Conservation (phyloP, 2,329 filamentous ascomycete genomes). For the Talaromyces verruculosus region DNA sequence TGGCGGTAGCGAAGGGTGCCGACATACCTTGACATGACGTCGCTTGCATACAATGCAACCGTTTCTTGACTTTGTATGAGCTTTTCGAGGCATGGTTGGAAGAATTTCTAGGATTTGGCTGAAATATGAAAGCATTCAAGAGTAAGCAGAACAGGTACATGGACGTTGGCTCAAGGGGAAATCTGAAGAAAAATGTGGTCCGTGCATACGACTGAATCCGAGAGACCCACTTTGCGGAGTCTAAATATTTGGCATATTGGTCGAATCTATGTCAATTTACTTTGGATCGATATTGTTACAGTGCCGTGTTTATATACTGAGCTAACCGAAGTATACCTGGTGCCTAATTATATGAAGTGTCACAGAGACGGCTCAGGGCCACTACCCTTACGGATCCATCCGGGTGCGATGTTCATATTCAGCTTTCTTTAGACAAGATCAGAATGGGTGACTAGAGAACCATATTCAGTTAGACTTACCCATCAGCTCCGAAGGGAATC, state of each 20-base stretch:
- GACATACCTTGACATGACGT: constrained; percentile 16
- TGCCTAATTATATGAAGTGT: background rate
- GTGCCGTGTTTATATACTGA: background rate
- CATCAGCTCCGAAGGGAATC: background rate
- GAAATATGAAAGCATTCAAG: background rate
- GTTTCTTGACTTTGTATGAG: constrained; percentile 9
- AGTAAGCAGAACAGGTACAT: background rate
- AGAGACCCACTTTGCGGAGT: background rate
- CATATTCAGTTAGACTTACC: background rate
- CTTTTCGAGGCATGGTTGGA: background rate
- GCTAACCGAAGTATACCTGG: background rate
- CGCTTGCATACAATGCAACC: constrained; percentile 14
- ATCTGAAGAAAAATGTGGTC: background rate
- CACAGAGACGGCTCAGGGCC: background rate
- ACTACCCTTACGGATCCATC: background rate
- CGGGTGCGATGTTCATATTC: too few species aligned
- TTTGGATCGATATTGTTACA: background rate
- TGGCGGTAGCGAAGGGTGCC: background rate
- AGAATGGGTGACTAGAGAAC: background rate
- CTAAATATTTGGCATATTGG: background rate
- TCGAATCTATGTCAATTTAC: background rate
- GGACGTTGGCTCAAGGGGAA: background rate
- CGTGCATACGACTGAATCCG: background rate
- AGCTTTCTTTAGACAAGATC: background rate
- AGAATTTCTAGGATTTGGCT: background rate